Evolutionary conservation across 1,139 yeast species (phyloP), one percentile per base, ranked within the genome.

Genomic region (Pichia sp.): DNA sequence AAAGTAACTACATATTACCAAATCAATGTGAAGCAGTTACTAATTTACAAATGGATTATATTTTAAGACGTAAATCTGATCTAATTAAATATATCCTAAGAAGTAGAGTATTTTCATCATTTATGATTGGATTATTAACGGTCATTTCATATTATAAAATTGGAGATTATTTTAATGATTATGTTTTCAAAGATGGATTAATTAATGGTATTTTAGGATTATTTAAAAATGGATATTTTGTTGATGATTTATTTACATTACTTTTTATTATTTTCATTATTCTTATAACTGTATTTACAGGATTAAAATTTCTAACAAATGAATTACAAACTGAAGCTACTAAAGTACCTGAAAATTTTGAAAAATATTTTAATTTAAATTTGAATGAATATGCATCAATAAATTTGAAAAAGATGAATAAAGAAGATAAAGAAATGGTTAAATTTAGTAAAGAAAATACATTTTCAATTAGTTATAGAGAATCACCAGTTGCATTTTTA

Each of bases 401-500:
- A 44, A 49, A 46, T 39, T 44, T 39, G 13, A 59, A 57, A 34
- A 60, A 60, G 45, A 58, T 67, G 16, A 62, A 63, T 7, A 65
- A 68, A 27, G 58, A 61, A 27, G 66, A 68, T 4, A 58, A 54
- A 25, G 61, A 65, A 45, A 44, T 69, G 58, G 58, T 73, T 56
- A 60, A 68, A 56, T 56, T 64, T 53, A 55, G 71, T 68, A 76
- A 77, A 29, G 68, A 74, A 18, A 77, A 83, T 59, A 71, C 88
- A 2, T 79, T 76, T 53, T 60, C 83, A 45, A 73, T 84, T 25
- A 64, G 77, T 16, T 85, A 84, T 67, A 77, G 90, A 62, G 79
- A 77, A 29, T 73, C 83, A 2, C 90, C 93, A 27, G 82, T 86
- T 62, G 89, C 89, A 0, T 70, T 82, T 44, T 70, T 77, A 27